Evolutionary conservation across 177 flowering plant species (phyloP).

Genomic region (Vitis hybrid): DNA sequence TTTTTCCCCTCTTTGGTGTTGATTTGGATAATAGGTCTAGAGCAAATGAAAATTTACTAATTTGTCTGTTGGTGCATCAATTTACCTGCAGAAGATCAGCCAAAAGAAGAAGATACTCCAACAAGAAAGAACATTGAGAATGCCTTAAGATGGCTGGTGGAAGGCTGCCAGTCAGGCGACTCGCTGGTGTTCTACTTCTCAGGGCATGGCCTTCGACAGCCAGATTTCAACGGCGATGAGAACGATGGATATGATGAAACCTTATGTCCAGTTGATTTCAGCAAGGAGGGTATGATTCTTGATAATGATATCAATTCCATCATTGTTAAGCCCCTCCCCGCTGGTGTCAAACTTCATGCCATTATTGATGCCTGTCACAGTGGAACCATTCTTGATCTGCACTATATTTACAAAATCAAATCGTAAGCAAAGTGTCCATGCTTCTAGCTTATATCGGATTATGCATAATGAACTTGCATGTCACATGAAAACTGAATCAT

Average conservation of each 20-base stretch:
- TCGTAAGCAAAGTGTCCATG: conserved; percentile 27
- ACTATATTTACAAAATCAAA: conserved; percentile 36
- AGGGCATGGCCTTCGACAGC: conserved; percentile 67
- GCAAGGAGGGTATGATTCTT: conserved; percentile 53
- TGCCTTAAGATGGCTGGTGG: conserved; percentile 62
- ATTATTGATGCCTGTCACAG: conserved; percentile 85
- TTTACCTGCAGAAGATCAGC: conserved; percentile 47
- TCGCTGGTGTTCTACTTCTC: conserved; percentile 76
- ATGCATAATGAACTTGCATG: too few species aligned
- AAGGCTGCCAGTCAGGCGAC: conserved; percentile 55
- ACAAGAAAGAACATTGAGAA: conserved; percentile 53
- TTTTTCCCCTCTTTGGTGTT: too few species aligned
- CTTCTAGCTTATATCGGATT: background rate
- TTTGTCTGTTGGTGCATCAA: background rate
- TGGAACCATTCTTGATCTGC: conserved; percentile 79
- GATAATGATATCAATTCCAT: conserved; percentile 66
- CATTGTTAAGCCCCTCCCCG: conserved; percentile 57
- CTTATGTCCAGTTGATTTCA: conserved; percentile 72
- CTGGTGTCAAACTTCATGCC: conserved; percentile 79
- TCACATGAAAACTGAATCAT: too few species aligned
- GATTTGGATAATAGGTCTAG: background rate
- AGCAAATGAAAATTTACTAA: background rate
- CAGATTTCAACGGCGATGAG: conserved; percentile 49
- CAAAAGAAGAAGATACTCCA: conserved; percentile 24
- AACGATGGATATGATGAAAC: conserved; percentile 81